Evolutionary conservation across 345 rosid genomes (phyloP), one percentile per base, ranked within the genome.

Genomic region (Gossypium thurberi): DNA sequence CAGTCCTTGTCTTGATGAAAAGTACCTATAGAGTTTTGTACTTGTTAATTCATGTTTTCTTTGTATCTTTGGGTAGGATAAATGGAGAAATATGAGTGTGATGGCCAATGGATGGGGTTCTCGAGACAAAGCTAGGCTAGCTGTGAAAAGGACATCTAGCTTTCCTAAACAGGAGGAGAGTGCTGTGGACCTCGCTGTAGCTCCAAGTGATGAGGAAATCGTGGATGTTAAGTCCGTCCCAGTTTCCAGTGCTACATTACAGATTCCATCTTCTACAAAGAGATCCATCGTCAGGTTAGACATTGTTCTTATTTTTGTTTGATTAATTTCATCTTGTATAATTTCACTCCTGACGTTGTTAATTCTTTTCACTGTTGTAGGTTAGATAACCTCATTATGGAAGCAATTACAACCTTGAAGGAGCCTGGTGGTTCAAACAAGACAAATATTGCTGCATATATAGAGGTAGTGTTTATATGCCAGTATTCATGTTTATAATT

Each of bases 51-150:
- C 76, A 64, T 10, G 69, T 79, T 73, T 71, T 46, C 6, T 50
- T 65, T 74, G 63, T 20, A 8, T 61, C 75, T n/a, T 62, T 50
- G 46, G 75, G 75, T 78, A 93, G 99, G 97, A 96, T 80, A 96
- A 96, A 79, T 96, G 99, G 99, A 89, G 99, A 82, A 93, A 96
- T 79, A 90, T 96, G 96, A 90, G 96, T 80, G 98, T 90, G 74
- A 90, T 93, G 93, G 90, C 91, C 15, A 91, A 86, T 87, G 99
- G 98, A 6, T 96, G 88, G 91, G 88, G 88, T 61, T 85, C 99
- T n/a, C 88, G 96, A 18, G 96, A 93, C 28, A 93, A 87, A 80
- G 79, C 92, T 73, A 88, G 92, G 86, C 50, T 90, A 78, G 81
- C 94, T 28, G 70, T 90, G 55, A 96, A 86, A 79, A 87, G 90